Conservation (phyloP, 1,284 basidiomycete species). For the Ceraceosorus guamensis region DNA sequence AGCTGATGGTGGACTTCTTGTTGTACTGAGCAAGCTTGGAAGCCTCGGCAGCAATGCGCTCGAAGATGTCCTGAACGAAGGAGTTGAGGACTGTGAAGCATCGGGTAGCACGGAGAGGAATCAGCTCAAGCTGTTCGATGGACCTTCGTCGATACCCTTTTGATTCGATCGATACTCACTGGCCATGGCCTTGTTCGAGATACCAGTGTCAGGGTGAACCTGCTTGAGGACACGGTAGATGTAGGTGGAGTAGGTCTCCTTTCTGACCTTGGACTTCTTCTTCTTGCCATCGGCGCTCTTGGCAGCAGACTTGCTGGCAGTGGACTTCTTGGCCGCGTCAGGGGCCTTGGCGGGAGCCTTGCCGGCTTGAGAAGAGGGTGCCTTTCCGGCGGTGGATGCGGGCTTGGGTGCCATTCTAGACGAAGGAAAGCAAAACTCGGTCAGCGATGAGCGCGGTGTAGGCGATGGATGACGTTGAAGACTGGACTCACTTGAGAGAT, state of each 20-base stretch:
- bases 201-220: constrained; percentile 53
- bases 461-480: too few species aligned
- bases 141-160: not conserved
- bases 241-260: constrained; percentile 54
- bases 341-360: constrained; percentile 56
- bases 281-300: constrained; percentile 58
- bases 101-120: not conserved
- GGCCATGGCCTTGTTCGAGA: constrained; percentile 53
- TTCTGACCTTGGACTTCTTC: constrained; percentile 59
- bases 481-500: too few species aligned
- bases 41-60: constrained; percentile 50
- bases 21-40: constrained; percentile 49
- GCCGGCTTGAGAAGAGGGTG: constrained; percentile 56
- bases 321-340: constrained; percentile 61
- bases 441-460: too few species aligned
- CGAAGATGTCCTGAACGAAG: constrained; percentile 53
- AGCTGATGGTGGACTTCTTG: constrained; percentile 49
- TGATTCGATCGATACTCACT: constrained; percentile 17
- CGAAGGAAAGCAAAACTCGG: not conserved
- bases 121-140: not conserved
- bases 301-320: constrained; percentile 49
- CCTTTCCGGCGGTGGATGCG: constrained; percentile 44
- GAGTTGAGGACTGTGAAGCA: constrained; percentile 33
- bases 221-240: constrained; percentile 57
- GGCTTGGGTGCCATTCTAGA: constrained; percentile 37